phyloP scores from a whole-genome alignment of 257 asterid genomes.

The Osmanthus fragrans region DNA sequence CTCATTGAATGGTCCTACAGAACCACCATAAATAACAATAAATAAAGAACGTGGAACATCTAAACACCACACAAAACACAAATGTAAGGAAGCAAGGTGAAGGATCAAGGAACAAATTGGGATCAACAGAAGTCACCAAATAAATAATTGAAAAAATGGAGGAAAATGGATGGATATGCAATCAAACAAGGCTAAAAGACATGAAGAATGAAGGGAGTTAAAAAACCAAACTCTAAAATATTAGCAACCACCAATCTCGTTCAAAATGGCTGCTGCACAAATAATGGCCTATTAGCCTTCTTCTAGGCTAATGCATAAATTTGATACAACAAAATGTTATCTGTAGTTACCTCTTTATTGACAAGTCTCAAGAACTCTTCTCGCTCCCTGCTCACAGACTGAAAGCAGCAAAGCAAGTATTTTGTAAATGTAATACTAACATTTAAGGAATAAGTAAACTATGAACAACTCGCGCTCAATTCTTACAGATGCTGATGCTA shows the following conservation, averaged over 20 bases:
- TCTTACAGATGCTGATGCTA: conserved; percentile 91
- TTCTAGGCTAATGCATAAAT: conserved; percentile 2
- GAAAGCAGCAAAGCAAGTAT: conserved; percentile 40
- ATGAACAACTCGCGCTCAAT: conserved; percentile 13
- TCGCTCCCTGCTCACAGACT: conserved; percentile 98
- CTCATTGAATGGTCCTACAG: background rate
- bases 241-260: conserved; percentile 9
- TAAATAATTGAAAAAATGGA: background rate
- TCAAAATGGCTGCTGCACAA: background rate
- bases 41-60: background rate
- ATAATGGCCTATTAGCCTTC: background rate
- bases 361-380: conserved; percentile 94
- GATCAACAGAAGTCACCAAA: background rate
- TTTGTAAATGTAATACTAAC: conserved; percentile 16
- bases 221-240: conserved; percentile 6
- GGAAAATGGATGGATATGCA: conserved; percentile 7
- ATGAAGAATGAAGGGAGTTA: background rate
- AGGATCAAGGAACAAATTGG: conserved; percentile 13
- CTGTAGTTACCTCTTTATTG: conserved; percentile 75
- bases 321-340: conserved; percentile 15
- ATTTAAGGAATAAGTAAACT: conserved; percentile 23
- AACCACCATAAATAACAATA: background rate
- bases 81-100: background rate
- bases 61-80: background rate
- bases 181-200: conserved; percentile 10